A percentile compares a stretch with the other conserved stretches of the same genome.
Conservation (phyloP, 805 yeast species). For the Ogataea trehaloabstinens region DNA sequence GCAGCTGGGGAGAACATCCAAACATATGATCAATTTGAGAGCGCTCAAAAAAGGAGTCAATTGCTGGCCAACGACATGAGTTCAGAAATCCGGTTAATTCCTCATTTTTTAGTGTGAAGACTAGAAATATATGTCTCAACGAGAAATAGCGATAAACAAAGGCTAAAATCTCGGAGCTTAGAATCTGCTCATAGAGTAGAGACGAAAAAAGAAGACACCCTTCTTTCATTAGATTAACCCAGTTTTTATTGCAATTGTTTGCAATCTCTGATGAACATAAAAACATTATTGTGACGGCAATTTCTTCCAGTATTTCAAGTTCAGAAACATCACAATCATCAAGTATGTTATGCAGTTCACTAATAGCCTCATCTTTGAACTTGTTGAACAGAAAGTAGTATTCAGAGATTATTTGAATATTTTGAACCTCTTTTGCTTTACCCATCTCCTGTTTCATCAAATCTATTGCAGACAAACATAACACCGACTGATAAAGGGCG, state of each 20-base stretch:
- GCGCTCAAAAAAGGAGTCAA: conserved; percentile 22
- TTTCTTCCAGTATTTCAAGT: conserved; percentile 24
- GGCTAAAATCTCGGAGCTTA: conserved; percentile 19
- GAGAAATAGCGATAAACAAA: conserved; percentile 32
- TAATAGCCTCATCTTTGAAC: conserved; percentile 34
- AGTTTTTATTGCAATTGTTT: conserved; percentile 25
- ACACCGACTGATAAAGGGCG: conserved; percentile 22
- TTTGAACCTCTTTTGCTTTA: not conserved
- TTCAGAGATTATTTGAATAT: conserved; percentile 1
- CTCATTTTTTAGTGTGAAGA: conserved; percentile 24
- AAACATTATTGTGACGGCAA: conserved; percentile 27
- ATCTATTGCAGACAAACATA: not conserved
- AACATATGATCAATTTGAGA: conserved; percentile 29
- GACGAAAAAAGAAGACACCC: conserved; percentile 29
- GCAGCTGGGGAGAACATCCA: conserved; percentile 32
- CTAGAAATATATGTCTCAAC: conserved; percentile 25
- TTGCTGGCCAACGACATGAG: conserved; percentile 24
- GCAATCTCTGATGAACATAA: conserved; percentile 32
- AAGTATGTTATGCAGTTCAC: conserved; percentile 25
- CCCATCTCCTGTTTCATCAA: not conserved
- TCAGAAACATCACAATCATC: conserved; percentile 21
- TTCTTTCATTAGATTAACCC: conserved; percentile 31
- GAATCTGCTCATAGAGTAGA: conserved; percentile 1
- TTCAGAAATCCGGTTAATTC: conserved; percentile 15
- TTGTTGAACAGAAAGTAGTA: conserved; percentile 13